A percentile compares a stretch with the other conserved stretches of the same genome.
phyloP scores from a whole-genome alignment of 805 yeast species.

The Pichia cabralensis region DNA sequence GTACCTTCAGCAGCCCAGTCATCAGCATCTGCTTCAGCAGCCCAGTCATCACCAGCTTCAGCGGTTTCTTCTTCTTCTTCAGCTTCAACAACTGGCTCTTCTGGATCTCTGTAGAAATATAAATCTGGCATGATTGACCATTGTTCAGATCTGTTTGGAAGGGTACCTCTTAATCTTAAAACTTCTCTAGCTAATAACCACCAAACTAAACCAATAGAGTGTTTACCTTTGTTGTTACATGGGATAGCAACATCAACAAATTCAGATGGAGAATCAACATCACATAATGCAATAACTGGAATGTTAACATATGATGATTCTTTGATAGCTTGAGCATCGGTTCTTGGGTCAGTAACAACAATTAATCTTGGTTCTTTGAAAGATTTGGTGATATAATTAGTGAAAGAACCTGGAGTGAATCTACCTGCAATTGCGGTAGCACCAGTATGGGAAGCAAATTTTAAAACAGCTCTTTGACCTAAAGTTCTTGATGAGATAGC shows the following conservation, averaged over 20 bases:
- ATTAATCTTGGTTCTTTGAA: constrained; percentile 99
- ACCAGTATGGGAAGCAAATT: constrained; percentile 99
- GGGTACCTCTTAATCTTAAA: constrained; percentile 95
- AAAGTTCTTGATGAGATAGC: constrained; percentile 98
- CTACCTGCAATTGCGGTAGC: constrained; percentile 99
- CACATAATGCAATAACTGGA: constrained; percentile 98
- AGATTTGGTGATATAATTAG: constrained; percentile 99
- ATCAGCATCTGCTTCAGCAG: constrained; percentile 37
- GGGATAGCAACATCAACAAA: constrained; percentile 99
- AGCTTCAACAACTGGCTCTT: constrained; percentile 83
- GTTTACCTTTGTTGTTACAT: constrained; percentile 99
- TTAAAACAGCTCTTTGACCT: constrained; percentile 99
- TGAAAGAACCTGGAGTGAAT: constrained; percentile 99
- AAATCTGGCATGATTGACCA: constrained; percentile 99
- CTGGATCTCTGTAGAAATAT: constrained; percentile 99
- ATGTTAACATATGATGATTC: constrained; percentile 99
- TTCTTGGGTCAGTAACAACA: constrained; percentile 99
- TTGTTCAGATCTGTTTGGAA: constrained; percentile 91
- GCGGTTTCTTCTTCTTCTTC: constrained; percentile 52
- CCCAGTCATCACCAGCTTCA: constrained; percentile 48
- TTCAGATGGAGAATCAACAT: constrained; percentile 98
- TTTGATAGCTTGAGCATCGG: constrained; percentile 99
- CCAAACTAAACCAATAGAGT: constrained; percentile 99
- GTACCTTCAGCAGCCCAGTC: constrained; percentile 54
- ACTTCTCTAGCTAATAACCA: constrained; percentile 99